Evolutionary conservation across 2,329 filamentous ascomycete species (phyloP).

Genomic region (Nannizziopsis arthrosporioides): DNA sequence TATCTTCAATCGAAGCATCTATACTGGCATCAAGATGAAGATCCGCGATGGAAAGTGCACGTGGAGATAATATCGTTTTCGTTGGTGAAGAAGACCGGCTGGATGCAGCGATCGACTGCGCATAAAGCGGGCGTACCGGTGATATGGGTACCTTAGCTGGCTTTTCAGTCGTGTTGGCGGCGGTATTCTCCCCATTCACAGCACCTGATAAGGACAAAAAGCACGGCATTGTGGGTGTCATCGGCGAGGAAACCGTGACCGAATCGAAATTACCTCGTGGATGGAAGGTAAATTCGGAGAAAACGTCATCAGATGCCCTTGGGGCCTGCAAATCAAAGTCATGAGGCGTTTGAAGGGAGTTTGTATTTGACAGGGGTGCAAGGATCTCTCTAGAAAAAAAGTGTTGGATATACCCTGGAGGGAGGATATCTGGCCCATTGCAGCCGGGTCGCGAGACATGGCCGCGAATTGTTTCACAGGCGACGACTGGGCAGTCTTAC

Average conservation of each 20-base stretch:
- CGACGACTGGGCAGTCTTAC: constrained; percentile 30
- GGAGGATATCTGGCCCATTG: constrained; percentile 37
- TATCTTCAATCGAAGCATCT: constrained; percentile 57
- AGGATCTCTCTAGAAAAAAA: constrained; percentile 29
- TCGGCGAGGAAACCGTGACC: constrained; percentile 20
- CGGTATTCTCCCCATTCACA: constrained; percentile 31
- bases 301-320: constrained; percentile 13
- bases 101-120: constrained; percentile 5
- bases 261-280: constrained; percentile 16
- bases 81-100: constrained; percentile 20
- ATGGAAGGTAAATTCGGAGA: constrained; percentile 15
- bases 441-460: constrained; percentile 24
- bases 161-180: constrained; percentile 15
- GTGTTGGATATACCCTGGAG: constrained; percentile 34
- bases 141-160: constrained; percentile 24
- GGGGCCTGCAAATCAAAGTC: constrained; percentile 43
- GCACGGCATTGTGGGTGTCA: constrained; percentile 39
- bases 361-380: constrained; percentile 43
- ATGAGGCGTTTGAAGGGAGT: constrained; percentile 35
- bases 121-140: constrained; percentile 18
- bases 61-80: constrained; percentile 32
- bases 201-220: constrained; percentile 45
- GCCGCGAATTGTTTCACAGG: constrained; percentile 28
- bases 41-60: constrained; percentile 37
- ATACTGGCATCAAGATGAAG: constrained; percentile 44